phyloP scores from a whole-genome alignment of 2,329 filamentous ascomycete genomes.

The Stenocarpella maydis region DNA sequence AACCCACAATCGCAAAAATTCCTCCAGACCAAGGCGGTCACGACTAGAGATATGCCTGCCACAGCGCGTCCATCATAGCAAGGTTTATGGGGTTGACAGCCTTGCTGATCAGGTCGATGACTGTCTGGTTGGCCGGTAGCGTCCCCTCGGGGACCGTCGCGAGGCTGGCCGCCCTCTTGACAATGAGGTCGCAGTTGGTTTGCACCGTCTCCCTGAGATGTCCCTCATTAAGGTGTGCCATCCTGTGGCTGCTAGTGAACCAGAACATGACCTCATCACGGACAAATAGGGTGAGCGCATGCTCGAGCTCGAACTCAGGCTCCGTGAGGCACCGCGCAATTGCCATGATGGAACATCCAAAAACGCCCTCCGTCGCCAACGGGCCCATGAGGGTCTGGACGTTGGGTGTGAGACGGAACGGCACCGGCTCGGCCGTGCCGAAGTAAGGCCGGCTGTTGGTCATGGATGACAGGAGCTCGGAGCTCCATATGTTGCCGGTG shows the following conservation, averaged over 20 bases:
- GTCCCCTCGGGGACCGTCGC: slow-evolving; percentile 81
- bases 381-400: slow-evolving; percentile 96
- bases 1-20: not conserved
- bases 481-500: slow-evolving; percentile 94
- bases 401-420: slow-evolving; percentile 96
- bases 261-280: slow-evolving; percentile 98
- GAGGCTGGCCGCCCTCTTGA: slow-evolving; percentile 86
- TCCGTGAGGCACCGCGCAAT: slow-evolving; percentile 94
- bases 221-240: slow-evolving; percentile 63
- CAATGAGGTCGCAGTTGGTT: slow-evolving; percentile 86
- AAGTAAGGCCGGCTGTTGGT: slow-evolving; percentile 85
- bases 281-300: slow-evolving; percentile 93
- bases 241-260: slow-evolving; percentile 82
- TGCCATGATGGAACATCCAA: slow-evolving; percentile 93
- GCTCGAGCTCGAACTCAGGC: slow-evolving; percentile 88
- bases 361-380: slow-evolving; percentile 94
- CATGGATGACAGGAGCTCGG: slow-evolving; percentile 92
- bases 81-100: slow-evolving; percentile 92
- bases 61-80: slow-evolving; percentile 87
- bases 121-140: slow-evolving; percentile 94
- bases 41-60: slow-evolving; percentile 90
- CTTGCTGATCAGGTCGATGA: slow-evolving; percentile 92
- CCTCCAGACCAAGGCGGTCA: not conserved
- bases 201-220: slow-evolving; percentile 71
- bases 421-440: slow-evolving; percentile 89